Percentiles rank a stretch among this genome's conserved stretches.
phyloP scores from a whole-genome alignment of 1,284 basidiomycete species.

The Sphagnurus paluster region DNA sequence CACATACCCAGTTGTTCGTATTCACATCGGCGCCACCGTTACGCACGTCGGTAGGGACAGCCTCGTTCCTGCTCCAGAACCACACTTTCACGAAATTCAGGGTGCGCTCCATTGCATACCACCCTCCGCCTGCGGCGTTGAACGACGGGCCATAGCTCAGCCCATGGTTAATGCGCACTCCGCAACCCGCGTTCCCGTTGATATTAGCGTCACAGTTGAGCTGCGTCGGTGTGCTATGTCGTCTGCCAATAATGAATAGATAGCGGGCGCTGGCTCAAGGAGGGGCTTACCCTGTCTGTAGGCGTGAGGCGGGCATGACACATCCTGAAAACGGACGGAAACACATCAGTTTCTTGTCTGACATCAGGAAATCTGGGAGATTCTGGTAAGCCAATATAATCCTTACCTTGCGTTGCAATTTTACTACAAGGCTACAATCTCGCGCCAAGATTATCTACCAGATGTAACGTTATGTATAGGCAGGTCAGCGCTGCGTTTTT shows the following conservation, averaged over 20 bases:
- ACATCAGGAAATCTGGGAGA: too few species aligned
- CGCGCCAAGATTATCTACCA: too few species aligned
- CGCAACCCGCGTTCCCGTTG: conserved; percentile 65
- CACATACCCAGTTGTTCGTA: conserved; percentile 44
- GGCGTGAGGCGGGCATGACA: conserved; percentile 38
- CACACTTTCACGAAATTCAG: conserved; percentile 44
- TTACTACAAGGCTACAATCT: too few species aligned
- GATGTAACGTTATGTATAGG: too few species aligned
- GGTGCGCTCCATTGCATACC: conserved; percentile 53
- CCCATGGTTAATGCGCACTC: conserved; percentile 45
- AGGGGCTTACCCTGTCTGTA: conserved; percentile 30
- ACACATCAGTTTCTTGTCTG: too few species aligned
- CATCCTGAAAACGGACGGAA: conserved; percentile 32
- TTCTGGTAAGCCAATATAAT: too few species aligned
- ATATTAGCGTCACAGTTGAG: conserved; percentile 52
- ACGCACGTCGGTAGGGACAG: conserved; percentile 38
- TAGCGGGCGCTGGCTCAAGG: neutral
- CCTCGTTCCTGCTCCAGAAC: conserved; percentile 48
- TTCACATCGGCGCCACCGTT: conserved; percentile 35
- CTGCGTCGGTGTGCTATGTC: conserved; percentile 32
- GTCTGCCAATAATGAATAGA: neutral
- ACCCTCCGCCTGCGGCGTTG: conserved; percentile 64
- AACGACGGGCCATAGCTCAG: conserved; percentile 58
- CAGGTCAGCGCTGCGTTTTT: too few species aligned
- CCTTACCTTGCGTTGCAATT: too few species aligned